These are phyloP conservation scores for Solanum okadae DNA, from an alignment of 257 asterid genomes.

Conservation along the genomic window DNA sequence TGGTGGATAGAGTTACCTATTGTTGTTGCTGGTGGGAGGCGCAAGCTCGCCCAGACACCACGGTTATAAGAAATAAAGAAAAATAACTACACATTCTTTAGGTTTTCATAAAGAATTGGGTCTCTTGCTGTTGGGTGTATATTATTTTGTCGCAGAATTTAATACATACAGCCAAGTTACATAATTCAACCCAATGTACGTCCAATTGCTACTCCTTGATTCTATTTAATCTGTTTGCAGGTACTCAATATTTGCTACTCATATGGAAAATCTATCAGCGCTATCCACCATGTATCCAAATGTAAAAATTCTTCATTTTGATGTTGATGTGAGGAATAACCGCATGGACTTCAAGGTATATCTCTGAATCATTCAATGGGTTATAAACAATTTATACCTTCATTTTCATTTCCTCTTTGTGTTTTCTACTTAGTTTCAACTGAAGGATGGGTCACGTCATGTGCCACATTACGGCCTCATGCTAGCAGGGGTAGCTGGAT, in stretches of 20 bases:
- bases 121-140: neutral
- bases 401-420: neutral
- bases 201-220: neutral
- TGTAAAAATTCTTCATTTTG: slow-evolving; percentile 82
- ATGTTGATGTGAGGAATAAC: slow-evolving; percentile 69
- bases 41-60: neutral
- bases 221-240: slow-evolving; percentile 21
- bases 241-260: slow-evolving; percentile 91
- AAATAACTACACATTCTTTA: neutral
- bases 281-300: slow-evolving; percentile 80
- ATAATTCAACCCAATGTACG: neutral
- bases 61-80: neutral
- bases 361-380: neutral
- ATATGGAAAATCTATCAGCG: slow-evolving; percentile 86
- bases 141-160: neutral
- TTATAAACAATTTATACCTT: neutral
- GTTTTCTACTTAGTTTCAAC: slow-evolving; percentile 51
- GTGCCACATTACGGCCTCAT: slow-evolving; percentile 91
- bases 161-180: neutral
- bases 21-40: neutral
- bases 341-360: slow-evolving; percentile 91
- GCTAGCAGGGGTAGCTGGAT: slow-evolving; percentile 92
- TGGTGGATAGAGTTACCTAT: neutral
- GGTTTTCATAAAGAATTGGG: neutral
- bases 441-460: slow-evolving; percentile 79